These are phyloP conservation scores for Prinsepia uniflora DNA, from an alignment of 306 rosid genomes.

Conservation along the genomic window DNA sequence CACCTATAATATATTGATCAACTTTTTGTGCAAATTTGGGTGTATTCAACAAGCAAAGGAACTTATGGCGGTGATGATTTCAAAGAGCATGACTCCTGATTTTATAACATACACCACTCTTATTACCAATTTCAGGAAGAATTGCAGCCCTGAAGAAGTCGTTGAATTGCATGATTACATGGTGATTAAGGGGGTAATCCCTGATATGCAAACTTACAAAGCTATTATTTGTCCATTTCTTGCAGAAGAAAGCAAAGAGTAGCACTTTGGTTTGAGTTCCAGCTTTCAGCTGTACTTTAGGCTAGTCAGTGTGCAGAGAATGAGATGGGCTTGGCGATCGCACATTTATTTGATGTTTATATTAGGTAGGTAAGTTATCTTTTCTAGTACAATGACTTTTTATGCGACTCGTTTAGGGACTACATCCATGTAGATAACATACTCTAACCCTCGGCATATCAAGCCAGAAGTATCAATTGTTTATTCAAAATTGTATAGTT, in stretches of 20 bases:
- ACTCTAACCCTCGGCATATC: background rate
- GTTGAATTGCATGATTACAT: slow-evolving; percentile 54
- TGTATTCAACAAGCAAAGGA: slow-evolving; percentile 39
- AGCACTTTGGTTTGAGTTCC: background rate
- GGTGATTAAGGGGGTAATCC: slow-evolving; percentile 50
- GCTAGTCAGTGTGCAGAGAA: background rate
- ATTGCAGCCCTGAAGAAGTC: slow-evolving; percentile 33
- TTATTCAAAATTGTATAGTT: background rate
- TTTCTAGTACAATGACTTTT: background rate
- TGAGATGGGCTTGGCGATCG: background rate
- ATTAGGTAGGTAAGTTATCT: background rate
- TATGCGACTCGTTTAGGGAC: background rate
- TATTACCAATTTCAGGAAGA: slow-evolving; percentile 34
- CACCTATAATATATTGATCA: slow-evolving; percentile 51
- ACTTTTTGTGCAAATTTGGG: slow-evolving; percentile 48
- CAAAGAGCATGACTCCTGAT: slow-evolving; percentile 43
- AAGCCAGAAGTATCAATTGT: background rate
- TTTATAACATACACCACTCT: slow-evolving; percentile 48
- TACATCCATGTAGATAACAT: background rate
- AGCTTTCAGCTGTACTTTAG: too few species aligned
- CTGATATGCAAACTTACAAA: slow-evolving; percentile 34
- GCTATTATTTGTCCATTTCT: slow-evolving; percentile 34
- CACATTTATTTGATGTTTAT: background rate
- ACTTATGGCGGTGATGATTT: slow-evolving; percentile 42
- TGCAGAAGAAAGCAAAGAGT: slow-evolving; percentile 17